Base-by-base conservation (phyloP, 768 basidiomycete species). In the Pholiota molesta region DNA sequence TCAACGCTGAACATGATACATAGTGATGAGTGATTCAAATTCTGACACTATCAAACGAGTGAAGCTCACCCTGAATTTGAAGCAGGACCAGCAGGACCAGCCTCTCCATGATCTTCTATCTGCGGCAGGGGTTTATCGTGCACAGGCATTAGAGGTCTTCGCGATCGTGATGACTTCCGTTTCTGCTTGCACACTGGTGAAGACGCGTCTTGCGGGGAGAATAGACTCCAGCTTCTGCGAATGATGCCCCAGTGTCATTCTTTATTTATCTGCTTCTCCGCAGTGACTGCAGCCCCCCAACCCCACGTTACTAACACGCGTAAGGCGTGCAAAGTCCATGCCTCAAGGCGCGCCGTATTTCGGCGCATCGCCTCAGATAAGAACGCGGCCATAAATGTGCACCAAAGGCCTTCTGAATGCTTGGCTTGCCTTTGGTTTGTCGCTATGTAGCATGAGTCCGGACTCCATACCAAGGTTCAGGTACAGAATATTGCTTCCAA, bases 101-200 rank as follows among this genome's bases (percentile, higher is more conserved):
- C 33, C 13, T 39, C 51, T 23, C 53, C 63, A 26, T 65, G 33
- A 11, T 60, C 59, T 45, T 58, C 60, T 21, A 59, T 58, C 40
- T 57, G 61, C 3, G 70, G 68, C 14, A 69, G 66, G 28, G 68
- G 65, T 57, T 66, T 68, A 49, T 71, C 61, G 8, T 60, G 57
- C 19, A 60, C 59, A 52, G 70, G 70, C 70, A 71, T 71, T 53
- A 57, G 28, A n/a, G 17, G 47, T 49, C 23, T 26, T 49, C n/a
- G n/a, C n/a, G 47, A 21, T 44, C n/a, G 19, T 3, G 21, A 23
- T 16, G 23, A 6, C 17, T 26, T 11, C 51, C 17, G 23, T 3
- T 33, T 47, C 7, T 29, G n/a, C 21, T 49, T 28, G 45, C 14
- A 37, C 35, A 33, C 19, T n/a, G 31, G 57, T 49, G 28, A 39